Conservation (phyloP, 768 basidiomycete genomes). For the Xerocomus spinulosus region DNA sequence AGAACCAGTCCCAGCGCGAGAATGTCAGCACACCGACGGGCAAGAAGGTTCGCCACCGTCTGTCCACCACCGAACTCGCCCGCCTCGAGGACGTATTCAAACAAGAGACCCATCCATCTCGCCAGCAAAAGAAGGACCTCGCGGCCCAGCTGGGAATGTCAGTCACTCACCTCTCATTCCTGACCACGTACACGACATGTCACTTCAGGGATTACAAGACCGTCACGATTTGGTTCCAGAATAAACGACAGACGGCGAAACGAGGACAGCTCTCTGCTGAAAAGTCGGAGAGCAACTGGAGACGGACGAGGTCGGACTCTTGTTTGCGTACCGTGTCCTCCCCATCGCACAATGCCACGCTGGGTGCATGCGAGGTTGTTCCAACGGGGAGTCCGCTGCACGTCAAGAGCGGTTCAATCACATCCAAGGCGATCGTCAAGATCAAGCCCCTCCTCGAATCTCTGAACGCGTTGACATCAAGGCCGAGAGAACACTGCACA, state of each 20-base stretch:
- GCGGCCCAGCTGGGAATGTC: slow-evolving; percentile 28
- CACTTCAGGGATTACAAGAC: slow-evolving; percentile 41
- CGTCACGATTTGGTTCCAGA: slow-evolving; percentile 78
- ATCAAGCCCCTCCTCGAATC: slow-evolving; percentile 23
- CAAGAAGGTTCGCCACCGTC: slow-evolving; percentile 35
- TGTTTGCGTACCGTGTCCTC: slow-evolving; percentile 27
- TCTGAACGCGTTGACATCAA: slow-evolving; percentile 13
- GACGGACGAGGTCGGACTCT: slow-evolving; percentile 15
- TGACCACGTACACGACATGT: neutral
- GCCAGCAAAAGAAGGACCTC: slow-evolving; percentile 27
- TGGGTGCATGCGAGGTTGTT: slow-evolving; percentile 6
- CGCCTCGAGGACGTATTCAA: slow-evolving; percentile 27
- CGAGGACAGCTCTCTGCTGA: slow-evolving; percentile 14
- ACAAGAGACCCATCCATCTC: slow-evolving; percentile 28
- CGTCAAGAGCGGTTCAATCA: neutral
- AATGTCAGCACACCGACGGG: neutral
- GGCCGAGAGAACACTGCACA: neutral
- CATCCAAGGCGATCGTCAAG: slow-evolving; percentile 16
- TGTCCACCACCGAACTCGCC: slow-evolving; percentile 30
- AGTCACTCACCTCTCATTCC: slow-evolving; percentile 1
- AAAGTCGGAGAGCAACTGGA: neutral
- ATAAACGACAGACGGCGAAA: slow-evolving; percentile 61
- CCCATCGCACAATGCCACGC: slow-evolving; percentile 26
- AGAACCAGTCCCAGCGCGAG: slow-evolving; percentile 8
- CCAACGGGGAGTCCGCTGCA: neutral